Conservation (phyloP, 2,329 filamentous ascomycete genomes). For the Aspergillus sp. region DNA sequence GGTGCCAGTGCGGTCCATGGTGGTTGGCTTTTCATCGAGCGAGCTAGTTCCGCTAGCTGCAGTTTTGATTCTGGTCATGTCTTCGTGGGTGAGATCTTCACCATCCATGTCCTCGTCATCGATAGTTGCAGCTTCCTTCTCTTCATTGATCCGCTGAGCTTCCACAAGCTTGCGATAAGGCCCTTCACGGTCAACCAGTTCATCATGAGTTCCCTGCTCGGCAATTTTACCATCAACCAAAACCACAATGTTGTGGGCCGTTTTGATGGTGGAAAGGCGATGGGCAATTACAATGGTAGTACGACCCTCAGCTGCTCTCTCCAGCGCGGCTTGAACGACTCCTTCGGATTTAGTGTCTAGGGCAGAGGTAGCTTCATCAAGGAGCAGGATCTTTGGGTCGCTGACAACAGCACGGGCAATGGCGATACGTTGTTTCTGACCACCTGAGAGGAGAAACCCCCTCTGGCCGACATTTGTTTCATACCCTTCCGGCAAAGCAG, state of each 20-base stretch:
- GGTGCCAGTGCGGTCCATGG: constrained; percentile 46
- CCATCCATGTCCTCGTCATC: constrained; percentile 27
- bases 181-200: constrained; percentile 67
- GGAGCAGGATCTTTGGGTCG: constrained; percentile 84
- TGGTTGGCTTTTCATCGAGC: constrained; percentile 31
- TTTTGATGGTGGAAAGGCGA: constrained; percentile 88
- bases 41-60: constrained; percentile 28
- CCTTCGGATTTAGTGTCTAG: constrained; percentile 94
- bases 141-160: constrained; percentile 75
- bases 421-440: constrained; percentile 95
- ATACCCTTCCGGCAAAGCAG: constrained; percentile 78
- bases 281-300: constrained; percentile 98
- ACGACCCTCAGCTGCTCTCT: constrained; percentile 78
- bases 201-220: constrained; percentile 86
- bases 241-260: constrained; percentile 94
- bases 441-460: constrained; percentile 87
- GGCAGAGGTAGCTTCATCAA: constrained; percentile 93
- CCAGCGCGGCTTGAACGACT: constrained; percentile 88
- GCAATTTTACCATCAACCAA: constrained; percentile 83
- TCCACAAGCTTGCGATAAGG: constrained; percentile 85
- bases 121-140: constrained; percentile 42
- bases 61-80: constrained; percentile 34
- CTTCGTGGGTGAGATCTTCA: constrained; percentile 24
- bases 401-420: constrained; percentile 89
- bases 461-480: constrained; percentile 94